A percentile compares a stretch with the other conserved stretches of the same genome.
These are phyloP conservation scores for Dorcoceras hygrometricum DNA, from an alignment of 257 asterid genomes.

Conservation along the genomic window DNA sequence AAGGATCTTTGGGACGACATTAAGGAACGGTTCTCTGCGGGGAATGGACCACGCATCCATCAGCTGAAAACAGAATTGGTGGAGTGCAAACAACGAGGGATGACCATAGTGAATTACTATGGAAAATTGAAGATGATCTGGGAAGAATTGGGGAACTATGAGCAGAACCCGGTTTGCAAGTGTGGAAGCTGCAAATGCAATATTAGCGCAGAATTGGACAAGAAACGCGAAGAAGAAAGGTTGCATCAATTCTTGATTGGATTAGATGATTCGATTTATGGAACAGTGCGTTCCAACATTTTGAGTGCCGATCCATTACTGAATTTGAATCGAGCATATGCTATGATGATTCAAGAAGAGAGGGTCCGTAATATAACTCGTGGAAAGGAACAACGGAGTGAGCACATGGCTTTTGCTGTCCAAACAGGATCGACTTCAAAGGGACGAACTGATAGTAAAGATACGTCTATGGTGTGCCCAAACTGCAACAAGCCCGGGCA, in stretches of 20 bases:
- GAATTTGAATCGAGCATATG: background rate
- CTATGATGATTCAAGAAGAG: background rate
- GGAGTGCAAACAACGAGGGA: background rate
- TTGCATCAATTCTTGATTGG: too few species aligned
- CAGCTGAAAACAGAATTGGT: constrained; percentile 16
- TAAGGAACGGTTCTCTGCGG: background rate
- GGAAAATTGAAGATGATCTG: too few species aligned
- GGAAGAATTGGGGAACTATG: too few species aligned
- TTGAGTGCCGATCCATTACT: background rate
- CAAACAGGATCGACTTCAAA: too few species aligned
- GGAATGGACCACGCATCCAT: constrained; percentile 13
- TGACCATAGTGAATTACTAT: background rate
- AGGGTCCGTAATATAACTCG: background rate
- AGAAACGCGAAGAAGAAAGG: background rate
- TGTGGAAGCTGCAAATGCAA: constrained; percentile 9
- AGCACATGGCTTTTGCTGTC: too few species aligned
- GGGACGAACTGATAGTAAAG: too few species aligned
- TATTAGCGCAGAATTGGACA: background rate
- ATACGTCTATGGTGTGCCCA: too few species aligned
- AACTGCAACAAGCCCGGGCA: too few species aligned
- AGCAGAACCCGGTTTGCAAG: too few species aligned
- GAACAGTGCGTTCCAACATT: constrained; percentile 12
- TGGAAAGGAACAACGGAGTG: background rate
- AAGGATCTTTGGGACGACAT: constrained; percentile 18
- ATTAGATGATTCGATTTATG: background rate